Percentiles rank a stretch among this genome's conserved stretches.
Evolutionary conservation across 305 asterid genomes (phyloP).

Genomic region (Rubia peregrina): DNA sequence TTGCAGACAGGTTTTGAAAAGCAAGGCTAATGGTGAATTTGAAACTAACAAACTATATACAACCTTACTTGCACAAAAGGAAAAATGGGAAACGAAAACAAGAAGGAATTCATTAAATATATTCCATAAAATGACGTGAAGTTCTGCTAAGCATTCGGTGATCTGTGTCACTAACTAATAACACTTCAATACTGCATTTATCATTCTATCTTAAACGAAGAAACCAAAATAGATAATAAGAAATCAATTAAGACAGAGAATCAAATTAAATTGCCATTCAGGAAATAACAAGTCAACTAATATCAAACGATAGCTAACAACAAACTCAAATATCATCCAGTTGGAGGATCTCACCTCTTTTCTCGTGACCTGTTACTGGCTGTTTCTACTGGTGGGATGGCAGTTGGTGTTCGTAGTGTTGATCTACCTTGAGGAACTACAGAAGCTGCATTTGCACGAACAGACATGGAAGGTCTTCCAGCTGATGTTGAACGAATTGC

Average conservation of each 20-base stretch:
- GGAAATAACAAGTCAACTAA: not conserved
- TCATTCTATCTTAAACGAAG: no score
- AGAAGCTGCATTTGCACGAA: slow-evolving; percentile 48
- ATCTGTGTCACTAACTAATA: no score
- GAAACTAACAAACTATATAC: not conserved
- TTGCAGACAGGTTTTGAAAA: not conserved
- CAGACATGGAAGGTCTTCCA: slow-evolving; percentile 84
- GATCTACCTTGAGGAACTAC: slow-evolving; percentile 57
- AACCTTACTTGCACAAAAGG: not conserved
- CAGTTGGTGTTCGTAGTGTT: slow-evolving; percentile 51
- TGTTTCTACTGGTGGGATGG: slow-evolving; percentile 74
- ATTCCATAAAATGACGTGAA: not conserved
- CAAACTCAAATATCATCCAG: not conserved
- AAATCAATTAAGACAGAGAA: no score
- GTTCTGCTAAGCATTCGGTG: no score
- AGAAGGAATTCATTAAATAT: not conserved
- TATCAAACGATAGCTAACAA: no score
- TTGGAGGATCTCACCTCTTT: slow-evolving; percentile 44
- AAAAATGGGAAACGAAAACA: not conserved
- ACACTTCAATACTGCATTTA: no score
- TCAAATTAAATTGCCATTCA: no score
- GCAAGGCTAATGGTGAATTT: not conserved
- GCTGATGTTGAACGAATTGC: slow-evolving; percentile 85
- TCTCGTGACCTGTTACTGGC: slow-evolving; percentile 56
- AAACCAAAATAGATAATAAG: no score